phyloP scores from a whole-genome alignment of 768 basidiomycete species.

The Xerocomellus intermedius region DNA sequence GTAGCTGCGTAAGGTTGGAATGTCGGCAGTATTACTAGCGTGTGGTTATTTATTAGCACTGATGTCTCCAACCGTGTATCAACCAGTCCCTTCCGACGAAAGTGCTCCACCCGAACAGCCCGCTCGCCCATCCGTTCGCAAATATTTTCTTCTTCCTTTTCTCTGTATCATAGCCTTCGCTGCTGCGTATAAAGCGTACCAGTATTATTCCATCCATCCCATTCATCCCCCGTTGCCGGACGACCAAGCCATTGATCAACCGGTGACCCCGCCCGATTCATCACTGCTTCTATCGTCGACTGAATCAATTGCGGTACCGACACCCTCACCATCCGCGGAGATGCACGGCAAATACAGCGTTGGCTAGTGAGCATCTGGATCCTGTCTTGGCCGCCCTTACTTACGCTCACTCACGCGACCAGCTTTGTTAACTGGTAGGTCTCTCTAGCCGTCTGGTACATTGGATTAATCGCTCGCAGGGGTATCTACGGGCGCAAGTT shows the following conservation, averaged over 20 bases:
- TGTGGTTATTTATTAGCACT: slow-evolving; percentile 6
- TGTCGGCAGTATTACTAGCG: too few relatives aligned
- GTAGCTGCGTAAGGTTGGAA: slow-evolving; percentile 15
- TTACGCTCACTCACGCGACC: slow-evolving; percentile 6
- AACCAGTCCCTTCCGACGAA: slow-evolving; percentile 22
- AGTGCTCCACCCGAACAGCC: slow-evolving; percentile 13
- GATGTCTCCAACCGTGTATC: slow-evolving; percentile 25
- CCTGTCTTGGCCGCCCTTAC: slow-evolving; percentile 3
- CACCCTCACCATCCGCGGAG: slow-evolving; percentile 34
- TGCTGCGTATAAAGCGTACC: slow-evolving; percentile 44
- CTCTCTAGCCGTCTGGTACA: not conserved
- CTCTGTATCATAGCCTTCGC: slow-evolving; percentile 38
- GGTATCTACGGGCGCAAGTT: slow-evolving; percentile 95
- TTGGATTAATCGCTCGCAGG: slow-evolving; percentile 42
- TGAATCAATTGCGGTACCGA: slow-evolving; percentile 4
- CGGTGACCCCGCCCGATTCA: slow-evolving; percentile 1
- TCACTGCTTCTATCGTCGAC: slow-evolving; percentile 7
- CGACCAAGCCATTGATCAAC: slow-evolving; percentile 18
- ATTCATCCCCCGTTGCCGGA: slow-evolving; percentile 1
- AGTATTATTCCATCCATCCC: slow-evolving; percentile 32
- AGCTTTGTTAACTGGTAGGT: slow-evolving; percentile 79
- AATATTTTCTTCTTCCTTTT: slow-evolving; percentile 35
- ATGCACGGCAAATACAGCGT: slow-evolving; percentile 66
- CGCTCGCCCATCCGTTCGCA: slow-evolving; percentile 28
- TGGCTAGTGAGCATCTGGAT: slow-evolving; percentile 64